Base-by-base conservation (phyloP, 2,329 filamentous ascomycete species). In the Xylariaceae sp. region DNA sequence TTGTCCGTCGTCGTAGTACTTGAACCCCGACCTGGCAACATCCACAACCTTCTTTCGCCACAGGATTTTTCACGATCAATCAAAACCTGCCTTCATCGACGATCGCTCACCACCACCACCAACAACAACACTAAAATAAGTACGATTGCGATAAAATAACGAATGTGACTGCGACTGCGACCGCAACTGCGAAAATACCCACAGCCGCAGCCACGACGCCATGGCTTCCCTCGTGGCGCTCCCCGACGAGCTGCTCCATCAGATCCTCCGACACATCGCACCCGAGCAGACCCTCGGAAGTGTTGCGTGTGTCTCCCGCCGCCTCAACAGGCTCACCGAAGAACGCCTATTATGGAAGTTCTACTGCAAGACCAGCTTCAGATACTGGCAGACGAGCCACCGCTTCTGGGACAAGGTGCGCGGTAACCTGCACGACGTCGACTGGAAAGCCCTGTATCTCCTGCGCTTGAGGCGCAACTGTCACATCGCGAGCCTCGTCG, bases 221-320 rank as follows among this genome's bases (percentile, higher is more conserved):
- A 71, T 70, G 68, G 45, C 66, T 10, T 70, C 71, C 36, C 64
- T 81, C 52, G 68, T 73, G 37, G 62, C 67, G 50, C 76, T 94
- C 34, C 92, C 92, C 39, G 88, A 92, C 70, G 94, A 99, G 74
- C 81, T 97, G 58, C 78, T 97, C 63, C 84, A 89, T 67, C 80
- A 85, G 49, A 87, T 97, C 61, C 78, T 96, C 61, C 77, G 79
- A 58, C 84, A 84, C 66, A 68, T 72, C 67, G 82, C 71, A 65
- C 86, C 79, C 61, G 75, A 76, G 53, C 78, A 85, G 56, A 77
- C 76, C 46, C 68, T 84, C 37, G 49, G 61, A 13, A 70, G 65
- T 52, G 63, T 85, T 36, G 76, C 81, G 57, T 68, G 71, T 22
- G 76, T 87, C 10, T 89, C 81, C 19, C 81, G 75, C 61, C 82